Evolutionary conservation across 2,329 filamentous ascomycete genomes (phyloP).

Genomic region (Talaromyces sp.): DNA sequence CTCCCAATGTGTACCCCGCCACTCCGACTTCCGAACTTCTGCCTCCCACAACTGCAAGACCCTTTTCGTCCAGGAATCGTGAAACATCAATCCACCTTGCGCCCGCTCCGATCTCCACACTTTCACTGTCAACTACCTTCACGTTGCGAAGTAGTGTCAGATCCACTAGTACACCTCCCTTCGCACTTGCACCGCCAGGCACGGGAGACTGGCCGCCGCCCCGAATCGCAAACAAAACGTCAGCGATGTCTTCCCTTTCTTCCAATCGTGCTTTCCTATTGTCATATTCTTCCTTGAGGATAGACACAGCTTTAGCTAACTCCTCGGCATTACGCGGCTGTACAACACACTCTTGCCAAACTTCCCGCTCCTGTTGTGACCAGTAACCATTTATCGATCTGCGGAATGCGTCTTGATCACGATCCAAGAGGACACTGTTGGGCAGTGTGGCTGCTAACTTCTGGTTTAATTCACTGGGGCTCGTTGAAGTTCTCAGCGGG

Average conservation of each 20-base stretch:
- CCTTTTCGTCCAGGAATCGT: slow-evolving; percentile 8
- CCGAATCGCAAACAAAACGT: slow-evolving; percentile 37
- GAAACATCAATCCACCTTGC: slow-evolving; percentile 24
- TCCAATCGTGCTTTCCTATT: too few relatives aligned
- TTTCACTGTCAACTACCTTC: slow-evolving; percentile 17
- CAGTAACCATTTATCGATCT: too few relatives aligned
- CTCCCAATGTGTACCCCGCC: slow-evolving; percentile 24
- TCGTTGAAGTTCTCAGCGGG: too few relatives aligned
- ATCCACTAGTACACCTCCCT: slow-evolving; percentile 48
- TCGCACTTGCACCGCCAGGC: slow-evolving; percentile 45
- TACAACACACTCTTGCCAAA: too few relatives aligned
- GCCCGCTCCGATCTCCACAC: slow-evolving; percentile 20
- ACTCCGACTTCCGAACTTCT: slow-evolving; percentile 22
- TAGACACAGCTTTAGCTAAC: slow-evolving; percentile 26
- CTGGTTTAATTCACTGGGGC: too few relatives aligned
- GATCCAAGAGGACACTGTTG: too few relatives aligned
- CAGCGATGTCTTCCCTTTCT: not conserved
- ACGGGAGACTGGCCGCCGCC: slow-evolving; percentile 48
- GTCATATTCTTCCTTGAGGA: slow-evolving; percentile 8
- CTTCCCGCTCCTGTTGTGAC: too few relatives aligned
- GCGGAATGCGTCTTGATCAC: too few relatives aligned
- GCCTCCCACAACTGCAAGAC: slow-evolving; percentile 22
- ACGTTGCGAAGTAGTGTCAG: slow-evolving; percentile 33
- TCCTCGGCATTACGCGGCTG: slow-evolving; percentile 27
- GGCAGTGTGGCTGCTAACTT: too few relatives aligned